phyloP scores from a whole-genome alignment of 371 early-diverging fungal genomes.

The Mortierella sp. region DNA sequence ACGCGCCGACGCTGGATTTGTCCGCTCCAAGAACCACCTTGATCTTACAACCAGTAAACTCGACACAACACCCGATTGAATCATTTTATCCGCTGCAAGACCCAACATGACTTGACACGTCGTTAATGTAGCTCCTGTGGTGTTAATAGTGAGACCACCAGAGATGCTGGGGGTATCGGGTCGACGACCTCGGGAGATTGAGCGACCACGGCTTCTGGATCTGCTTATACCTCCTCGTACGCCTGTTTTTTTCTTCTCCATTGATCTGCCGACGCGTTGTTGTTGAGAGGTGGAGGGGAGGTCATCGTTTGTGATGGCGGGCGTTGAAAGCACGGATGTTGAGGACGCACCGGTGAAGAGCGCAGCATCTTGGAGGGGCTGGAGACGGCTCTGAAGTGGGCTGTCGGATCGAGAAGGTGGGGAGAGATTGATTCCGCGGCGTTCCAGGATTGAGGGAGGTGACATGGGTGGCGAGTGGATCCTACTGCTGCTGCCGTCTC shows the following conservation, averaged over 20 bases:
- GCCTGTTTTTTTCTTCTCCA: background rate
- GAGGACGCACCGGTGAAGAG: conserved; percentile 8
- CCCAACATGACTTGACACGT: conserved; percentile 48
- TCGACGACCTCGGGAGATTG: conserved; percentile 17
- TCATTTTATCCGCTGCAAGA: conserved; percentile 36
- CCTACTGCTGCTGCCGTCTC: background rate
- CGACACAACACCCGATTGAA: conserved; percentile 36
- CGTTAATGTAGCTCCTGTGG: conserved; percentile 1
- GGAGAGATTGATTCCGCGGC: conserved; percentile 32
- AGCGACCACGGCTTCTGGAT: background rate
- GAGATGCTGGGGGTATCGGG: conserved; percentile 12
- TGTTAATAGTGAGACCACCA: no score
- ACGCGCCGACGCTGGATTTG: background rate
- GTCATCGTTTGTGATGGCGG: background rate
- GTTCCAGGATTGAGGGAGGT: conserved; percentile 38
- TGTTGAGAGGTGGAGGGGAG: background rate
- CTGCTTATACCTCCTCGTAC: background rate
- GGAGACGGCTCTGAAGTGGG: background rate
- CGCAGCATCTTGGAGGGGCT: conserved; percentile 10
- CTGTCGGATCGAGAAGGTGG: conserved; percentile 15
- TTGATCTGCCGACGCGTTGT: background rate
- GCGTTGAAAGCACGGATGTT: background rate
- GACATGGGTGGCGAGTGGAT: conserved; percentile 10
- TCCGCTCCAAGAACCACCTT: conserved; percentile 32
- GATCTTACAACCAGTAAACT: conserved; percentile 38